A percentile compares a stretch with the other conserved stretches of the same genome.
These are phyloP conservation scores for Penicillium corylophilum DNA, from an alignment of 2,329 filamentous ascomycete genomes.

Conservation along the genomic window DNA sequence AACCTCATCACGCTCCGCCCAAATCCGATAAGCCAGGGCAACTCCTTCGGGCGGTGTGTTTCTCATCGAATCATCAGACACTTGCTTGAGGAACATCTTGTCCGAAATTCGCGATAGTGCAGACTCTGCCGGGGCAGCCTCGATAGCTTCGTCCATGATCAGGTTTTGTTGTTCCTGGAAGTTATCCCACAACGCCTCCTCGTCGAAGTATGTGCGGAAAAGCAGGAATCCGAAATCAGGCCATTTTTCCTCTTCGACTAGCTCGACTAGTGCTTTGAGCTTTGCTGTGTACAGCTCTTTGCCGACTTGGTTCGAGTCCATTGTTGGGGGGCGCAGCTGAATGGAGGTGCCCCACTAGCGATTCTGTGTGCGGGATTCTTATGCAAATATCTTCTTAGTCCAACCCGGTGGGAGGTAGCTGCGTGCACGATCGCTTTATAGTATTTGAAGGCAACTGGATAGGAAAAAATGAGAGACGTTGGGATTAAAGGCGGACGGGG, in stretches of 20 bases:
- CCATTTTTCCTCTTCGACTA: conserved; percentile 2
- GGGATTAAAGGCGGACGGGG: too few species aligned
- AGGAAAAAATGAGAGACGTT: too few species aligned
- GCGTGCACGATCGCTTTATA: too few species aligned
- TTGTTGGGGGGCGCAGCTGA: too few species aligned
- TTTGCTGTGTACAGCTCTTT: not conserved
- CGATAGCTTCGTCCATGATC: not conserved
- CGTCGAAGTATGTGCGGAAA: not conserved
- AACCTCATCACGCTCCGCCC: not conserved
- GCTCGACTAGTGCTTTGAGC: not conserved
- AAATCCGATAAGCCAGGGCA: not conserved
- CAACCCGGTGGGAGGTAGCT: too few species aligned
- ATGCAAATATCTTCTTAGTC: too few species aligned
- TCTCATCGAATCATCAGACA: not conserved
- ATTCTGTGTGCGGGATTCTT: too few species aligned
- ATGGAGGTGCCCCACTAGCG: not conserved
- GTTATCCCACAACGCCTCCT: not conserved
- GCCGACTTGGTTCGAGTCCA: not conserved
- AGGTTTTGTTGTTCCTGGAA: not conserved
- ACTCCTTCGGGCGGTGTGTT: not conserved
- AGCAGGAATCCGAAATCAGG: not conserved
- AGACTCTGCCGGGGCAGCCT: not conserved
- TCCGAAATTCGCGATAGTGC: not conserved
- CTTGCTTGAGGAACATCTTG: not conserved
- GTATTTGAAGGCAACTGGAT: too few species aligned